Evolutionary conservation across 1,139 yeast genomes (phyloP), one percentile per base, ranked within the genome.

Genomic region (Tardiomyces depauwii): DNA sequence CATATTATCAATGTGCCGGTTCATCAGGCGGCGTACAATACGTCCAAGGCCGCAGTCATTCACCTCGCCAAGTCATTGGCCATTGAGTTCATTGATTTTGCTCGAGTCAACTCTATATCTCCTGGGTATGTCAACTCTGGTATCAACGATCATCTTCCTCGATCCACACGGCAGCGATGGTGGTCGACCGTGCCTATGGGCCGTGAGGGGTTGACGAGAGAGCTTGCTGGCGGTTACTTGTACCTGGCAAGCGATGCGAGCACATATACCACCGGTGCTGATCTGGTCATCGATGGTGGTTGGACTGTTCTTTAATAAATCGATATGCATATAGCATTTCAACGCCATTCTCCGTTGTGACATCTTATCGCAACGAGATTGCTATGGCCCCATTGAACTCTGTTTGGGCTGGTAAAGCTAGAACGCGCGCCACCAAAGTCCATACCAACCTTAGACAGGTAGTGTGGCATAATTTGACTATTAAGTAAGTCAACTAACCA

Each of bases 191-290:
- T 78, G 47, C 96, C 96, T 38, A 61, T 84, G 71, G 95, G 95
- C 39, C 55, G 62, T 38, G 49, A 54, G 85, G 73, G 83, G 42
- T 67, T 76, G 47, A 77, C 94, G 28, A 77, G 77, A 56, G 96
- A 87, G 64, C 71, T 88, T 55, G 87, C 80, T 18, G 95, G 95
- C 49, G 94, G 94, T 5, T 88, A 85, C 65, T 71, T 87, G 46
- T 87, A 84, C 67, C 70, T 87, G 55, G 96, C 94, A 6, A 77
- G 87, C n/a, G 81, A 84, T 59, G 96, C 96, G 11, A 76, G 89
- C 41, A 77, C 87, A 18, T 88, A 74, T 67, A 82, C 94, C 45
- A 85, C 95, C 10, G 96, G 96, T 44, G 62, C 86, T 30, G 93
- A 88, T 57, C 67, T 88, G 49, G 71, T 76, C 42, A 88, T 87